A percentile compares a stretch with the other conserved stretches of the same genome.
Conservation (phyloP, 768 basidiomycete species). For the Kwoniella shandongensis region DNA sequence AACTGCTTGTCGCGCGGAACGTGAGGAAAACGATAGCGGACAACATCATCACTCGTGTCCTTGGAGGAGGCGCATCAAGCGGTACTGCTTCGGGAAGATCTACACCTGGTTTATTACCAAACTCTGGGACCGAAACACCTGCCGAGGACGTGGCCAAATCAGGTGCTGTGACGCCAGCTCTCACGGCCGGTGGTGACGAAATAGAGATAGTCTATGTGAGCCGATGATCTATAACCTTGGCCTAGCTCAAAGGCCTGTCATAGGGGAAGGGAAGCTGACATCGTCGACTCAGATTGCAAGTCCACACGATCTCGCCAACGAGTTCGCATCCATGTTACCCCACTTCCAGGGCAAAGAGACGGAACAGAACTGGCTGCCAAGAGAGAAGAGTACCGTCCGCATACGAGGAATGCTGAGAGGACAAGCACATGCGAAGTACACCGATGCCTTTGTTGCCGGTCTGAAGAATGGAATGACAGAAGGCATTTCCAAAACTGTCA, state of each 20-base stretch:
- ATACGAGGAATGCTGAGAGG: conserved; percentile 90
- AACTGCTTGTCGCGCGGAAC: conserved; percentile 72
- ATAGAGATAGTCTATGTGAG: conserved; percentile 45
- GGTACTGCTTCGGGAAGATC: conserved; percentile 12
- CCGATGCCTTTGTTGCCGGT: conserved; percentile 70
- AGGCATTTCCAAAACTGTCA: conserved; percentile 78
- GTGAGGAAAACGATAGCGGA: conserved; percentile 87
- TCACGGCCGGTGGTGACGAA: conserved; percentile 24
- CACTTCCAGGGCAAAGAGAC: conserved; percentile 95
- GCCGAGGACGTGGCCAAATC: conserved; percentile 4
- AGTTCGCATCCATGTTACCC: conserved; percentile 76
- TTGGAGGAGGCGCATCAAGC: conserved; percentile 23
- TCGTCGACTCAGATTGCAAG: conserved; percentile 64
- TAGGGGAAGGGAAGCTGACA: too few species aligned
- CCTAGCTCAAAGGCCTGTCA: background rate
- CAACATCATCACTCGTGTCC: conserved; percentile 60
- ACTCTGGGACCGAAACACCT: background rate
- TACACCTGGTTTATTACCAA: conserved; percentile 3
- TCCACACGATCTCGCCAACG: conserved; percentile 75
- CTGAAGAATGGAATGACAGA: conserved; percentile 78
- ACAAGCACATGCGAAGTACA: conserved; percentile 71
- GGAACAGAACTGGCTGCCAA: conserved; percentile 87
- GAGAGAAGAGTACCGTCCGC: conserved; percentile 73
- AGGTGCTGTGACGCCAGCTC: conserved; percentile 12
- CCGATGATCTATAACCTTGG: background rate